Evolutionary conservation across 208 protist genomes (phyloP).

Genomic region (Leishmania braziliensis): DNA sequence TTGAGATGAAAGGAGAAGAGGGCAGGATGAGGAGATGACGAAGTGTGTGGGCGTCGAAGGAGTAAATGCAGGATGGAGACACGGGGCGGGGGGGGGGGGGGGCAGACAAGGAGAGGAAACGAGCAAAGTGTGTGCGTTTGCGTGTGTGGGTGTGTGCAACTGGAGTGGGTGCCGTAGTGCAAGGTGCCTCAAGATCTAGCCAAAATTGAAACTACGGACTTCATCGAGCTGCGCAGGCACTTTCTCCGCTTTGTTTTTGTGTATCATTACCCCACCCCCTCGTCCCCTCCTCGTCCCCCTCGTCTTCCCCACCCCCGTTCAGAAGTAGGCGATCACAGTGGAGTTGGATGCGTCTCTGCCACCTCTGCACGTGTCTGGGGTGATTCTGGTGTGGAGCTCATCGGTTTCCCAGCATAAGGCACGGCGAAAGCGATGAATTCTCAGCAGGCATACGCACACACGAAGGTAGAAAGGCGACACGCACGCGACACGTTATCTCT

Average conservation of each 20-base stretch:
- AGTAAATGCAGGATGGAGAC: neutral
- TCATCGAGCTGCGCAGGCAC: neutral
- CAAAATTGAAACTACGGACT: neutral
- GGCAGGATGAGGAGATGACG: neutral
- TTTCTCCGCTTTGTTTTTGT: neutral
- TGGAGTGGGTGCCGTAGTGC: neutral
- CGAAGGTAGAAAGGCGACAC: neutral
- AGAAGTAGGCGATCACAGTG: neutral
- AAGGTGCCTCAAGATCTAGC: neutral
- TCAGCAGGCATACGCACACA: slow-evolving; percentile 6
- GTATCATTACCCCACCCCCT: neutral
- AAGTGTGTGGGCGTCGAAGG: neutral
- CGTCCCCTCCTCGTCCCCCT: neutral
- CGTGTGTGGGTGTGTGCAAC: neutral
- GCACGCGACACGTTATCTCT: no score
- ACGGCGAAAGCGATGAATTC: no score
- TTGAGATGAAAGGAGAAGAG: neutral
- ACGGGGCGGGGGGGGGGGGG: neutral
- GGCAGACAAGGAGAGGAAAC: neutral
- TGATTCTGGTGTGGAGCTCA: no score
- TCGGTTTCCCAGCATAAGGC: no score
- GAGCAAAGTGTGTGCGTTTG: neutral
- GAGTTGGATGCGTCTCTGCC: neutral
- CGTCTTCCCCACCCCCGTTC: neutral
- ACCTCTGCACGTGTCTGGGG: neutral